A percentile compares a stretch with the other conserved stretches of the same genome.
Evolutionary conservation across 768 basidiomycete genomes (phyloP).

Genomic region (Saitozyma podzolica): DNA sequence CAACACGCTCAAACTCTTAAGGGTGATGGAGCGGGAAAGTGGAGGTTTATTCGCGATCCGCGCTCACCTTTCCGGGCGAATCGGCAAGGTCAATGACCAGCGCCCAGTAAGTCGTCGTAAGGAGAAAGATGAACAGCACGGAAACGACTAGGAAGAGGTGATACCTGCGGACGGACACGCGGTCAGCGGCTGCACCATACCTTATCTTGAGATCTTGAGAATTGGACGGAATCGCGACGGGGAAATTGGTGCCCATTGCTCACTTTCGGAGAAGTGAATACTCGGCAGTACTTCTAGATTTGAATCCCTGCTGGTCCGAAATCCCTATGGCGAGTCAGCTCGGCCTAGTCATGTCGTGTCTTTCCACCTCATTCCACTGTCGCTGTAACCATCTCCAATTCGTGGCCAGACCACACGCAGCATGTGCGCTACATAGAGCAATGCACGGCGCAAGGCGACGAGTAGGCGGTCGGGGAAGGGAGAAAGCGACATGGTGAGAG

Average conservation of each 20-base stretch:
- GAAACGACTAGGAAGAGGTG: conserved; percentile 88
- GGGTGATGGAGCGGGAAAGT: too few relatives aligned
- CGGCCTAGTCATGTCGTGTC: too few relatives aligned
- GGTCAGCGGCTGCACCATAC: background rate
- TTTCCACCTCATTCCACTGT: too few relatives aligned
- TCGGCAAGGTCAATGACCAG: conserved; percentile 88
- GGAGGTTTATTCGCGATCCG: too few relatives aligned
- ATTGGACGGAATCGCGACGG: background rate
- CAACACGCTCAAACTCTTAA: background rate
- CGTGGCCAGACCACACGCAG: too few relatives aligned
- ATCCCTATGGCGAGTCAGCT: conserved; percentile 55
- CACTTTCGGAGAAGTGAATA: conserved; percentile 90
- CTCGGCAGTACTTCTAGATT: conserved; percentile 88
- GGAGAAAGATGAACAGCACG: conserved; percentile 89
- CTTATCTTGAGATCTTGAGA: too few relatives aligned
- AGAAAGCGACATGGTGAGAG: background rate
- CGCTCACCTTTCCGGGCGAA: conserved; percentile 71
- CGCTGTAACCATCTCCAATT: background rate
- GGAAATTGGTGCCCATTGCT: conserved; percentile 32
- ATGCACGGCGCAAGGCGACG: too few relatives aligned
- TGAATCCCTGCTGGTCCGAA: conserved; percentile 86
- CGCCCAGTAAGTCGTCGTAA: conserved; percentile 89
- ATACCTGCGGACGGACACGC: conserved; percentile 62
- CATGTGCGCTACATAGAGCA: too few relatives aligned
- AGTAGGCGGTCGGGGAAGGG: background rate